Base-by-base conservation (phyloP, 805 yeast species). In the Candida oleophila region DNA sequence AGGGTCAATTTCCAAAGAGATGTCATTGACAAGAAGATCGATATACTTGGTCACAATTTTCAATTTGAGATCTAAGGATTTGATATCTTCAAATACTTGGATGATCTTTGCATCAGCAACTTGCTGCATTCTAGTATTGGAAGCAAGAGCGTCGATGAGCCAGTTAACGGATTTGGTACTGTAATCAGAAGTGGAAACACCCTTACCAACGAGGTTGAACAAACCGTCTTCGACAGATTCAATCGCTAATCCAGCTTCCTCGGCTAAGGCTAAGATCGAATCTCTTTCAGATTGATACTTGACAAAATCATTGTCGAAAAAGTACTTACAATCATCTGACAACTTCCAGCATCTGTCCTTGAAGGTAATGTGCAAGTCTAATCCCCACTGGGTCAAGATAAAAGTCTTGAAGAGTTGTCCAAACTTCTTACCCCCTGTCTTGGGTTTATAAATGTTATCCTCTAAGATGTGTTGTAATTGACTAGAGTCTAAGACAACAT, bases 341-440 rank as follows among this genome's bases (percentile, higher is more conserved):
- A 70, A 54, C 8, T 38, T 49, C 76, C 76, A 72, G 3, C 57
- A 66, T 22, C 71, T 66, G 38, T 70, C 63, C 57, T 89, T 87
- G 19, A 88, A 71, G 18, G 66, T 74, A 16, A 72, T 49, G 4
- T 74, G 65, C 53, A 55, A 62, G 19, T 47, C 47, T 8, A 60
- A 43, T 33, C 66, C 61, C 57, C 88, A 86, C 62, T 89, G 94
- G 46, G 85, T 81, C 16, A 85, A 80, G 56, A 89, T 73, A 53
- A 83, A 87, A 0, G 90, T 78, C 48, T 64, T 64, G 45, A 78
- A 71, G 4, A 85, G 66, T 47, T 78, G 76, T 14, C 84, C 85
- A 38, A 77, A 59, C 49, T 78, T 81, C 59, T 83, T 83, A 21
- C 69, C 71, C 38, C 73, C 69, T 3, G 77, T 56, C 52, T 51